Conservation (phyloP, 257 asterid species). For the Scutellaria galericulata region DNA sequence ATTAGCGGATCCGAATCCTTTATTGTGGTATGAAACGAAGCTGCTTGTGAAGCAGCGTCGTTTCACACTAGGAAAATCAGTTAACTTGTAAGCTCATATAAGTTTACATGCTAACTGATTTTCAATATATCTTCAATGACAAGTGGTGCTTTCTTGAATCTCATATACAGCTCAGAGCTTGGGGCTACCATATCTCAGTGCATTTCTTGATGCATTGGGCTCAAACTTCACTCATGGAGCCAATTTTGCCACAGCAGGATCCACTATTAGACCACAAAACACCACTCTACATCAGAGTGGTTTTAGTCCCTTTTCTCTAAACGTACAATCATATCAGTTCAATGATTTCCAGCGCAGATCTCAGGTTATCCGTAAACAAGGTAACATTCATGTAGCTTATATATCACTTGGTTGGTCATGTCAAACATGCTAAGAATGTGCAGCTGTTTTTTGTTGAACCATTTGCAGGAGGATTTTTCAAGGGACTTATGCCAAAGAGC, state of each 20-base stretch:
- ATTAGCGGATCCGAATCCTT: not conserved
- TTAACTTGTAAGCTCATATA: too few relatives aligned
- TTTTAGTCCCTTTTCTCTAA: conserved; percentile 78
- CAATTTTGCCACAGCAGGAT: conserved; percentile 94
- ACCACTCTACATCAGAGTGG: conserved; percentile 75
- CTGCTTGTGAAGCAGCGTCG: not conserved
- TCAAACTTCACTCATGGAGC: conserved; percentile 89
- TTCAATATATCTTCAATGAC: too few relatives aligned
- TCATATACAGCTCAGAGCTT: conserved; percentile 61
- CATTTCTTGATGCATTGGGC: conserved; percentile 85
- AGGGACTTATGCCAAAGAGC: conserved; percentile 55
- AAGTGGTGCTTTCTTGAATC: not conserved
- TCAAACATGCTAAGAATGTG: not conserved
- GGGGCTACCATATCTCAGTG: conserved; percentile 70
- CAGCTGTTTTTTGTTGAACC: not conserved
- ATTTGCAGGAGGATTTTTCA: conserved; percentile 54
- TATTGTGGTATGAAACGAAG: not conserved
- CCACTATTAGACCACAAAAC: conserved; percentile 85
- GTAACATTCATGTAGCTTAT: conserved; percentile 27
- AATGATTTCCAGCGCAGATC: conserved; percentile 72
- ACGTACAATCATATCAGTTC: conserved; percentile 65
- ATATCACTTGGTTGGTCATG: not conserved
- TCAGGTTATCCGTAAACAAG: conserved; percentile 54
- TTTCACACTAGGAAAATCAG: too few relatives aligned
- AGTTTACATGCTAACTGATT: too few relatives aligned